Evolutionary conservation across 768 basidiomycete species (phyloP), one percentile per base, ranked within the genome.

Genomic region (Suillus luteus): DNA sequence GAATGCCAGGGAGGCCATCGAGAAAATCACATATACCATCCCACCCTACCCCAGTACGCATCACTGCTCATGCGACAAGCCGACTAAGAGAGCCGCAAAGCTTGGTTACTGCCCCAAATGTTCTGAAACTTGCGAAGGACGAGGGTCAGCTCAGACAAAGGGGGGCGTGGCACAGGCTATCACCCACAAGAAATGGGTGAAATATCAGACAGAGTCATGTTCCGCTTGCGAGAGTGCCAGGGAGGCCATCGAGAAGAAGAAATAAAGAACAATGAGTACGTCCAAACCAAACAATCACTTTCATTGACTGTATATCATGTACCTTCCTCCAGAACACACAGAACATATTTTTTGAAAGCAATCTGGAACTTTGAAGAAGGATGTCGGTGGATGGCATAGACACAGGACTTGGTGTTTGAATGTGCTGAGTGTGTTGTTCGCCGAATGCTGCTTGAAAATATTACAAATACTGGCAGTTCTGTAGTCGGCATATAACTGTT

Each of bases 81-180:
- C 46, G 22, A 48, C 46, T 5, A 48, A 24, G 22, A 22, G 46
- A 48, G 46, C 46, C 22, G 5, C 22, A 48, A 22, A 48, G 11
- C 46, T 48, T 24, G 46, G 46, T 48, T 48, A 48, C 22, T 48
- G 46, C 46, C 46, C 46, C 46, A 48, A 48, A 48, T 48, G 46
- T 48, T 48, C 46, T 6, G 22, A 48, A 12, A 24, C 22, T 24
- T 48, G 46, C 22, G 22, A 24, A 5, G 46, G 46, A 48, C 2
- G 12, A 0, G 46, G 46, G 46, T 5, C 46, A 14, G 46, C 46
- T 22, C 12, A 11, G 22, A 24, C 46, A 14, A 22, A 48, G 46
- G 46, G 46, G 11, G 46, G 46, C 11, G 4, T 12, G 5, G 6
- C 5, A 24, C 22, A 48, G 46, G 2, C 1, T 48, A 48, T 48